Evolutionary conservation across 2,329 filamentous ascomycete genomes (phyloP).

Genomic region (Phoma sp.): DNA sequence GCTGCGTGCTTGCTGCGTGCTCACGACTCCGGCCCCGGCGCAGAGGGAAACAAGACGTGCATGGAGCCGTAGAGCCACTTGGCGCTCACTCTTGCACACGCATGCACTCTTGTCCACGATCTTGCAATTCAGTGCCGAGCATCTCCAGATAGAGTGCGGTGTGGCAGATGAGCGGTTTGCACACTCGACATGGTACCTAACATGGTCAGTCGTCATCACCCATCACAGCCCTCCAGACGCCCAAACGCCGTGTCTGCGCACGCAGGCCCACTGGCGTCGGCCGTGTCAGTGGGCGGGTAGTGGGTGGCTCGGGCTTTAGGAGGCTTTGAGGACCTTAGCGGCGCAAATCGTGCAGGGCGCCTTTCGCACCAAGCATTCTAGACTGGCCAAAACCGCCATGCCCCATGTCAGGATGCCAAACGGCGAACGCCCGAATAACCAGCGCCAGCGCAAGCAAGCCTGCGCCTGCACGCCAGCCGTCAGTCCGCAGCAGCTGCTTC

Average conservation of each 20-base stretch:
- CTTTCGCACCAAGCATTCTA: conserved; percentile 17
- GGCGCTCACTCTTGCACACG: not conserved
- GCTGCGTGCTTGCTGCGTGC: not conserved
- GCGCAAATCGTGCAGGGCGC: conserved; percentile 9
- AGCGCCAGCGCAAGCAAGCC: not conserved
- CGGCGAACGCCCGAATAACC: not conserved
- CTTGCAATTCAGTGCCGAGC: conserved; percentile 10
- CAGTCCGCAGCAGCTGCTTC: conserved; percentile 3
- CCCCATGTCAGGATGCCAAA: conserved; percentile 12
- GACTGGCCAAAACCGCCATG: conserved; percentile 12
- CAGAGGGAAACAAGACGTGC: conserved; percentile 4
- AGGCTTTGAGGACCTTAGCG: not conserved
- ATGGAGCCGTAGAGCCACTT: not conserved
- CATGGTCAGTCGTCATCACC: conserved; percentile 13
- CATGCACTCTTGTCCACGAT: conserved; percentile 14
- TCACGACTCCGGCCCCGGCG: not conserved
- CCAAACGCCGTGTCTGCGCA: conserved; percentile 7
- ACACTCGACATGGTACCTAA: not conserved
- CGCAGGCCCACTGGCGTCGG: conserved; percentile 7
- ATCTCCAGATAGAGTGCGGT: conserved; percentile 14
- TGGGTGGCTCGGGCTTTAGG: not conserved
- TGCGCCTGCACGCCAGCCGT: not conserved
- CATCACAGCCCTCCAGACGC: not conserved
- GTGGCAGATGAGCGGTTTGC: conserved; percentile 6
- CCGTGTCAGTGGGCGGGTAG: conserved; percentile 3